Base-by-base conservation (phyloP, 2,329 filamentous ascomycete genomes). In the Colletotrichum camelliae region DNA sequence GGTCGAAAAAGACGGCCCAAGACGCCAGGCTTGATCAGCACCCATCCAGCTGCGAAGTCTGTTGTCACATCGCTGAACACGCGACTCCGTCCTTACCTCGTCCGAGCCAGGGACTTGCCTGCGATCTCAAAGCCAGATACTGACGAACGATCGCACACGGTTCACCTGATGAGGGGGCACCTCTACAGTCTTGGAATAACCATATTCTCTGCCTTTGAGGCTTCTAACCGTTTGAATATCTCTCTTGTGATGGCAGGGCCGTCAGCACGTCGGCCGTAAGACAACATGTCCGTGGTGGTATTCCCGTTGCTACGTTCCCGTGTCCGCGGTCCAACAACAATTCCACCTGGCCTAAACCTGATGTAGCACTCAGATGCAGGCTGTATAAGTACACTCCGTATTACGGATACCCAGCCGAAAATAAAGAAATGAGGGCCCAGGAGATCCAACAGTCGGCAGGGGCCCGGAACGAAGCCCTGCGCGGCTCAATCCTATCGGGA, bases 381-480 rank as follows among this genome's bases (percentile, higher is more conserved):
- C 62, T 37, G 33, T 24, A 39, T 31, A 21, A 21, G 21, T 21
- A 21, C 21, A 5, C 18, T 12, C 35, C 70, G 21, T 60, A 18
- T 21, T 58, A 37, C 43, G 27, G 35, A 31, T 21, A 60, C 55
- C 35, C 9, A 10, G n/a, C 18, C 33, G 24, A 64, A 64, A 64
- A 64, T 29, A 43, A 64, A 35, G 24, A 29, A 43, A 43, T 29
- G 37, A 64, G 61, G 61, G 24, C 29, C 24, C 35, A 33, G 21
- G 18, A 66, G 33, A 15, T 57, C 60, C 52, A 39, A 37, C 52
- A 31, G 21, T 39, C 27, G 15, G 62, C 68, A 75, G 37, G 62
- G 62, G 69, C 55, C 13, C 55, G 68, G 52, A 55, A 72, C 62
- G 61, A 72, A 21, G 37, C 67, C 72, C 72, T 75, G 68, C 68